Percentiles rank a stretch among this genome's conserved stretches.
phyloP scores from a whole-genome alignment of 192 early-diverging fungal genomes.

The Glomus cerebriforme region DNA sequence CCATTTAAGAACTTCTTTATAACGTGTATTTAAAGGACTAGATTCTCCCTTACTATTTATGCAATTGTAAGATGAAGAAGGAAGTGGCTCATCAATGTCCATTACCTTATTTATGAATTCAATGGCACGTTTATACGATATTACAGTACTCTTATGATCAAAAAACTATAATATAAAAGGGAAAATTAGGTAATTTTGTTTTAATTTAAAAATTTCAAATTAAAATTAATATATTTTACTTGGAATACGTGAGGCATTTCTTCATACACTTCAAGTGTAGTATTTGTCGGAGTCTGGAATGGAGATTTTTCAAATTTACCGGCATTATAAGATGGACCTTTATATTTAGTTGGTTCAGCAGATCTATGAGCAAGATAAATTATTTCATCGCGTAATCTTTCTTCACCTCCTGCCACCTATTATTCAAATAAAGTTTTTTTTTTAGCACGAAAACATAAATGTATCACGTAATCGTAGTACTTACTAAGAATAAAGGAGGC shows the following conservation, averaged over 20 bases:
- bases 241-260: conserved; percentile 59
- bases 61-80: too few species aligned
- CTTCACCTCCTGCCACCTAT: conserved; percentile 51
- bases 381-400: conserved; percentile 51
- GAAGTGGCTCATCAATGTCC: too few species aligned
- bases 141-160: background rate
- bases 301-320: conserved; percentile 8
- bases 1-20: too few species aligned
- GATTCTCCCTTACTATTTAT: too few species aligned
- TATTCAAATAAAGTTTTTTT: too few species aligned
- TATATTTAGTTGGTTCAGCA: conserved; percentile 20
- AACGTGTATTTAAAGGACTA: too few species aligned
- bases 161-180: too few species aligned
- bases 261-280: conserved; percentile 47
- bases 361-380: conserved; percentile 48
- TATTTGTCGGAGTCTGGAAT: conserved; percentile 29
- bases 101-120: background rate
- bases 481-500: conserved; percentile 49
- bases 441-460: background rate
- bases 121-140: background rate
- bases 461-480: background rate
- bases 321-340: background rate
- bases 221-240: conserved; percentile 11
- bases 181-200: too few species aligned
- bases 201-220: background rate